Evolutionary conservation across 148 eudicot species (phyloP), one percentile per base, ranked within the genome.

Genomic region (Linanthus parryae): DNA sequence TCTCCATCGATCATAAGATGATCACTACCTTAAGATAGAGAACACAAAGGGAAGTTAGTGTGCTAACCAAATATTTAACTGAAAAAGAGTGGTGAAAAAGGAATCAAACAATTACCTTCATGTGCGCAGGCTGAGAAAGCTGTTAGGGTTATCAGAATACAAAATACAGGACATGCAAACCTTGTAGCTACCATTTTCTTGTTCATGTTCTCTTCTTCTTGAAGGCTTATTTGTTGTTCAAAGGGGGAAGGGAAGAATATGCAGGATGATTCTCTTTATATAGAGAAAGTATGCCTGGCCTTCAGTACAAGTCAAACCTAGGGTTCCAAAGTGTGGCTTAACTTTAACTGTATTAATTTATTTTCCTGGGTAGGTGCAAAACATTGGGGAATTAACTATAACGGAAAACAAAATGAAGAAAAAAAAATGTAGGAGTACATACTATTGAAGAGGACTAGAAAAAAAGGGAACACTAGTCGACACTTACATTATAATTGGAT

Each of bases 301-400:
- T 44, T 49, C 63, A 59, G 71, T 60, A 18, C 43, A 62, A 60
- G 77, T 82, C 84, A 78, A 73, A 68, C 54, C 64, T 71, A 63
- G 77, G 72, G 59, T 61, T 64, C 79, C 63, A 64, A 80, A 62
- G 65, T 15, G 44, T 70, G 63, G 50, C 44, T n/a, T n/a, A n/a
- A n/a, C n/a, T n/a, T n/a, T n/a, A n/a, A n/a, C 47, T 58, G 46
- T 37, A 58, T 44, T 5, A 62, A 70, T 52, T 48, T 52, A n/a
- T 35, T 28, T 19, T 50, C 52, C 43, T 66, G 58, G 75, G 46
- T 72, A 69, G 69, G 62, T 72, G 63, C 78, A 75, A 63, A 22
- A 63, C 77, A 59, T 80, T 27, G 85, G 76, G 69, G 58, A 66
- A 43, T 78, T 60, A 56, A 68, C 68, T 44, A 49, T 16, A 47